Percentiles rank a stretch among this genome's conserved stretches.
phyloP scores from a whole-genome alignment of 208 protist species.

The Trypanosoma boissoni region DNA sequence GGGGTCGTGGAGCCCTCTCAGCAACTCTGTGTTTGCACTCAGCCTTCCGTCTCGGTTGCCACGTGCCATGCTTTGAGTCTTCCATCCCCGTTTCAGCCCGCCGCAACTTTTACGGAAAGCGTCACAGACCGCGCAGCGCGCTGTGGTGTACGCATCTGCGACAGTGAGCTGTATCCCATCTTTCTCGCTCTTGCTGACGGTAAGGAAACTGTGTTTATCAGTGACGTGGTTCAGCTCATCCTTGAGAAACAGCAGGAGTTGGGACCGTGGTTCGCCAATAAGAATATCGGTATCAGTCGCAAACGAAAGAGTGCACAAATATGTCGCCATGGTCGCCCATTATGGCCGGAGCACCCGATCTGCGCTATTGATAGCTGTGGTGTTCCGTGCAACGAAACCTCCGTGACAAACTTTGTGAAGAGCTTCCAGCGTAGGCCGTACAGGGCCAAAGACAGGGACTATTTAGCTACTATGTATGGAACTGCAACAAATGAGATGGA shows the following conservation, averaged over 20 bases:
- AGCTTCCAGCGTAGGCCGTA: constrained; percentile 44
- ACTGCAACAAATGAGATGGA: constrained; percentile 9
- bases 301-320: too few relatives aligned
- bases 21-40: background rate
- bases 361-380: constrained; percentile 74
- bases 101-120: constrained; percentile 21
- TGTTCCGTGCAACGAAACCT: constrained; percentile 47
- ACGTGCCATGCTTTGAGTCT: too few relatives aligned
- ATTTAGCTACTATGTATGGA: constrained; percentile 7
- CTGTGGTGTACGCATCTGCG: constrained; percentile 26
- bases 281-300: too few relatives aligned
- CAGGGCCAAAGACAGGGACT: constrained; percentile 11
- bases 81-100: constrained; percentile 3
- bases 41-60: too few relatives aligned
- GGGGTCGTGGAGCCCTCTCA: background rate
- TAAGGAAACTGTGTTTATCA: constrained; percentile 31
- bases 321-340: constrained; percentile 20
- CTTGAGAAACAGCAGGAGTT: constrained; percentile 40
- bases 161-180: constrained; percentile 36
- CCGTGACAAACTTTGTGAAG: constrained; percentile 57
- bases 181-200: constrained; percentile 42
- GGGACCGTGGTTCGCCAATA: too few relatives aligned
- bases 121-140: constrained; percentile 23
- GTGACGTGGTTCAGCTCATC: constrained; percentile 39
- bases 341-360: constrained; percentile 60